Base-by-base conservation (phyloP, 1,284 basidiomycete species). In the Xerocomus cyaneibrunnescens region DNA sequence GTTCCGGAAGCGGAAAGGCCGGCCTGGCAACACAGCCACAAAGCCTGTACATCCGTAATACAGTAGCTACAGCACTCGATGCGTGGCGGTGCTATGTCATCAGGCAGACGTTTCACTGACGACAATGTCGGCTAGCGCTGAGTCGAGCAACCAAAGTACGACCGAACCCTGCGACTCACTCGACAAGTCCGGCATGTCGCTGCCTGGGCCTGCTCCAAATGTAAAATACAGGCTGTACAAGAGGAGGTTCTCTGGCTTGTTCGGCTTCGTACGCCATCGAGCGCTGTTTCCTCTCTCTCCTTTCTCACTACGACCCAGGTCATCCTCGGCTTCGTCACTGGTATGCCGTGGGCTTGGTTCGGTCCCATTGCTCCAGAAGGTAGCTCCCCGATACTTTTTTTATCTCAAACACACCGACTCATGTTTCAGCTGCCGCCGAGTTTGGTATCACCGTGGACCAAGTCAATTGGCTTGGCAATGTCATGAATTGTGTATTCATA, bases 391-490 rank as follows among this genome's bases (percentile, higher is more conserved):
- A 21, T 16, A 6, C 28, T 13, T 19, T 27, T 16, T 17, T 8
- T 17, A 12, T 25, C n/a, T 25, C 25, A 3, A 17, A 10, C 14
- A 10, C 6, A 27, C 14, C 12, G 28, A 53, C 40, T 38, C 23
- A 16, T 30, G 22, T 51, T 46, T 23, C 49, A 89, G 87, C 78
- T 58, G 77, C 77, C 7, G 55, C 61, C 2, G 79, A 87, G 35
- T 88, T 89, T 58, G 72, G 74, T 9, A 80, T 87, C 51, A 78
- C 82, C 0, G 69, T 89, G 22, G 73, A 82, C 65, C 70, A 84
- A 63, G 81, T 89, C 23, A 90, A 88, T 58, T 92, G 89, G 89
- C 73, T 91, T 6, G 82, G 84, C 7, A 91, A 87, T 60, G 76
- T 85, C 46, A 71, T 85, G 17, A 76, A 79, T 1, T 73, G 80